These are phyloP conservation scores for Forsythia viridissima DNA, from an alignment of 257 asterid genomes.

Conservation along the genomic window DNA sequence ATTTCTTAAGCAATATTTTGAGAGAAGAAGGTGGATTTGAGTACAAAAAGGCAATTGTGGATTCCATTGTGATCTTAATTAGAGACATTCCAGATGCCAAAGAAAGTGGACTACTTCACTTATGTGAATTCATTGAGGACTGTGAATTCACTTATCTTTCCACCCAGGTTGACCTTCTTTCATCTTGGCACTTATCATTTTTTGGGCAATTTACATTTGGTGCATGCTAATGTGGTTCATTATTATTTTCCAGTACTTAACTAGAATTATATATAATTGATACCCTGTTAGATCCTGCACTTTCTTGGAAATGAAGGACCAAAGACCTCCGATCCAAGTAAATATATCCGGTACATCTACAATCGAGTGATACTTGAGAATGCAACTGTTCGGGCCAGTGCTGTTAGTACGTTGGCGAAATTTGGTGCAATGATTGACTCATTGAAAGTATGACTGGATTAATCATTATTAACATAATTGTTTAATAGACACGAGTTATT, in stretches of 20 bases:
- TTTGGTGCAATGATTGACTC: slow-evolving; percentile 92
- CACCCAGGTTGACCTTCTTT: slow-evolving; percentile 69
- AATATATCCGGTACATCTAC: slow-evolving; percentile 87
- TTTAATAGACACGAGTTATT: slow-evolving; percentile 14
- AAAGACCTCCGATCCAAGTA: slow-evolving; percentile 94
- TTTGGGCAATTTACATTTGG: slow-evolving; percentile 9
- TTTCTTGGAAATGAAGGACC: slow-evolving; percentile 98
- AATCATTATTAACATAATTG: slow-evolving; percentile 6
- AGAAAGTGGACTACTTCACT: slow-evolving; percentile 89
- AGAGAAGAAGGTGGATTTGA: slow-evolving; percentile 98
- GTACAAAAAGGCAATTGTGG: slow-evolving; percentile 92
- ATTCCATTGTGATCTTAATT: slow-evolving; percentile 89
- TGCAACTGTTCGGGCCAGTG: slow-evolving; percentile 96
- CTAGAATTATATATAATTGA: slow-evolving; percentile 11
- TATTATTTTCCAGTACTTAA: neutral
- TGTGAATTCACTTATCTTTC: slow-evolving; percentile 98
- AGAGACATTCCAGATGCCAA: slow-evolving; percentile 97
- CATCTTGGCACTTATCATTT: slow-evolving; percentile 15
- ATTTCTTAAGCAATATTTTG: slow-evolving; percentile 88
- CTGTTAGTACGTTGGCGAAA: slow-evolving; percentile 93
- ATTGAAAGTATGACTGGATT: slow-evolving; percentile 59
- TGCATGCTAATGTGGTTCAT: slow-evolving; percentile 9
- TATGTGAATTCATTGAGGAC: slow-evolving; percentile 96
- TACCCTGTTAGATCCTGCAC: slow-evolving; percentile 67
- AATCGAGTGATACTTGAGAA: slow-evolving; percentile 90